Evolutionary conservation across 192 early-diverging fungal genomes (phyloP).

Genomic region (Podila horticola): DNA sequence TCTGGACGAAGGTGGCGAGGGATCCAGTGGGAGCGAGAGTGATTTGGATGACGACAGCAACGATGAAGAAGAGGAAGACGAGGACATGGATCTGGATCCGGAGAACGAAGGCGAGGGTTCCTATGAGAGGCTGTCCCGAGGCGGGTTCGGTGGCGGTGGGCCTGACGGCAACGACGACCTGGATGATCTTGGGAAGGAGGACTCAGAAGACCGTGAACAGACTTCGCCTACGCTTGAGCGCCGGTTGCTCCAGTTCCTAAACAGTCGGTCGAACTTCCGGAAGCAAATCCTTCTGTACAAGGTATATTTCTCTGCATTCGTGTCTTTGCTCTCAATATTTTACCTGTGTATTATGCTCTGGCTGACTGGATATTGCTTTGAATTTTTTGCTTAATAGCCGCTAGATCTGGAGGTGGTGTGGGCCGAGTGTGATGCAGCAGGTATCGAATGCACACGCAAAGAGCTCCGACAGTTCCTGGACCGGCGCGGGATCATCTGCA

Average conservation of each 20-base stretch:
- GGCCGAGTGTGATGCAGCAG: slow-evolving; percentile 27
- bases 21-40: background rate
- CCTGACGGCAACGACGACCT: background rate
- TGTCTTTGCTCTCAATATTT: background rate
- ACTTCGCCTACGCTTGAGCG: slow-evolving; percentile 11
- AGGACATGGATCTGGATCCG: background rate
- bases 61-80: background rate
- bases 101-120: background rate
- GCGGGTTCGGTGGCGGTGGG: background rate
- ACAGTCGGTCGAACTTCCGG: slow-evolving; percentile 15
- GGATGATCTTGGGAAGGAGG: slow-evolving; percentile 1
- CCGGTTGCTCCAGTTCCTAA: slow-evolving; percentile 26
- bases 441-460: slow-evolving; percentile 26
- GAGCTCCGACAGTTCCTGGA: slow-evolving; percentile 35
- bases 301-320: background rate
- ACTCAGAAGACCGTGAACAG: background rate
- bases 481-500: slow-evolving; percentile 25
- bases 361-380: background rate
- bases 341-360: background rate
- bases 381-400: slow-evolving; percentile 20
- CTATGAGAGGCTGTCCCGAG: background rate
- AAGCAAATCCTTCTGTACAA: slow-evolving; percentile 30
- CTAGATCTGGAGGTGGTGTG: slow-evolving; percentile 35
- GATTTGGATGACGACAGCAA: background rate
- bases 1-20: background rate